phyloP scores from a whole-genome alignment of 2,329 filamentous ascomycete genomes.

The Xylaria sp. region DNA sequence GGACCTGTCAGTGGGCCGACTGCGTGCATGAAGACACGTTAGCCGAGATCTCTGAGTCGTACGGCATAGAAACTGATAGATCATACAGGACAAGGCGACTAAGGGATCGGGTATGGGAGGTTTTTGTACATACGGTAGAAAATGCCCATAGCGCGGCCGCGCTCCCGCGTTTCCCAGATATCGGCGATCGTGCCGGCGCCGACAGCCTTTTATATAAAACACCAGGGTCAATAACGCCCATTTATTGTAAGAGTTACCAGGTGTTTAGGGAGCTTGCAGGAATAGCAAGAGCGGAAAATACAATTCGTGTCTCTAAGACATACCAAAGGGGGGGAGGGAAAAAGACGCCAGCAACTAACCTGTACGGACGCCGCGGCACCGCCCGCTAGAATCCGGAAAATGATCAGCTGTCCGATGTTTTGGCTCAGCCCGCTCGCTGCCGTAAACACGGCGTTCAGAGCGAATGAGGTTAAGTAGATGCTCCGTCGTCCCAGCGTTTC shows the following conservation, averaged over 20 bases:
- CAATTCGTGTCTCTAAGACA: not conserved
- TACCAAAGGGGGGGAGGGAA: too few species aligned
- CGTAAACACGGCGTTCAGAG: constrained; percentile 76
- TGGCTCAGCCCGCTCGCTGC: constrained; percentile 74
- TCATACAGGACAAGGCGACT: too few species aligned
- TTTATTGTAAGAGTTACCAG: not conserved
- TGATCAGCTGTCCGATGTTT: constrained; percentile 79
- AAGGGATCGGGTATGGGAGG: too few species aligned
- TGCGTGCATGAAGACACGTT: too few species aligned
- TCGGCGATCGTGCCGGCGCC: constrained; percentile 86
- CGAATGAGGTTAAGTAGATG: constrained; percentile 82
- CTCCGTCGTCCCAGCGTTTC: constrained; percentile 77
- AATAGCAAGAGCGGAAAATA: not conserved
- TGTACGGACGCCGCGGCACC: constrained; percentile 84
- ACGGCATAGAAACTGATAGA: too few species aligned
- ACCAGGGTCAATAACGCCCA: not conserved
- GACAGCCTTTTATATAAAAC: constrained; percentile 62
- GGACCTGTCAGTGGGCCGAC: constrained; percentile 82
- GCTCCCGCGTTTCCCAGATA: constrained; percentile 77
- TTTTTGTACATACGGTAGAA: too few species aligned
- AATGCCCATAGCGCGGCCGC: constrained; percentile 81
- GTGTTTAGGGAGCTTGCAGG: not conserved
- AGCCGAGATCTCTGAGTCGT: too few species aligned
- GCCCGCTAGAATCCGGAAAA: constrained; percentile 77
- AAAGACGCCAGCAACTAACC: constrained; percentile 15